Evolutionary conservation across 306 rosid species (phyloP), one percentile per base, ranked within the genome.

Genomic region (Trifolium pratense): DNA sequence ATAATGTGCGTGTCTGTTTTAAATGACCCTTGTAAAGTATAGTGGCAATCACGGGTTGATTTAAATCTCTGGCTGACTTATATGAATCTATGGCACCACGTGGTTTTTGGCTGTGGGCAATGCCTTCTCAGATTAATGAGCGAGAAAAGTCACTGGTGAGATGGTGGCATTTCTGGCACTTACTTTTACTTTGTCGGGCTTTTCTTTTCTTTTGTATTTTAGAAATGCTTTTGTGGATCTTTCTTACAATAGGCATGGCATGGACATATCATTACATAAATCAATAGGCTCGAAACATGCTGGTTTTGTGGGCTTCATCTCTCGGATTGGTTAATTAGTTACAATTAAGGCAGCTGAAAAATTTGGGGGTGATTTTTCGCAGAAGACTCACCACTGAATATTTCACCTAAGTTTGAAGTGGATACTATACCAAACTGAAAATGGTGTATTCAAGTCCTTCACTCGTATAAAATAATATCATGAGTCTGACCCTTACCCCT

Each of bases 131-230:
- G 16, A 21, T 40, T 12, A 40, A 12, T 5, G 12, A 66, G 39
- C 23, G 34, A 39, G 32, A 39, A 18, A 64, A 11, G 32, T 11
- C 52, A 66, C 40, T 15, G 39, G 14, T 43, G 71, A 23, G 53
- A 65, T 42, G 37, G 36, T 65, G 34, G 52, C 70, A 65, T 65
- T 45, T 17, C 29, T 17, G 42, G 61, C 31, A 18, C 53, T 21
- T 45, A 21, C 53, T 40, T 40, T 51, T 68, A 31, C 74, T 16
- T 10, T 49, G 46, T 31, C 3, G 12, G 32, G 32, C 36, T 53
- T n/a, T n/a, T n/a, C n/a, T n/a, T 43, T 43, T 66, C 57, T 70
- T 53, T 70, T 29, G 17, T 49, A 49, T 68, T 69, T 51, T 49
- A 31, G 6, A 16, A 18, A 10, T 29, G 16, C 5, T 34, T n/a